Evolutionary conservation across 78 protist genomes (phyloP), one percentile per base, ranked within the genome.

Genomic region (Creolimax fragrantissima): DNA sequence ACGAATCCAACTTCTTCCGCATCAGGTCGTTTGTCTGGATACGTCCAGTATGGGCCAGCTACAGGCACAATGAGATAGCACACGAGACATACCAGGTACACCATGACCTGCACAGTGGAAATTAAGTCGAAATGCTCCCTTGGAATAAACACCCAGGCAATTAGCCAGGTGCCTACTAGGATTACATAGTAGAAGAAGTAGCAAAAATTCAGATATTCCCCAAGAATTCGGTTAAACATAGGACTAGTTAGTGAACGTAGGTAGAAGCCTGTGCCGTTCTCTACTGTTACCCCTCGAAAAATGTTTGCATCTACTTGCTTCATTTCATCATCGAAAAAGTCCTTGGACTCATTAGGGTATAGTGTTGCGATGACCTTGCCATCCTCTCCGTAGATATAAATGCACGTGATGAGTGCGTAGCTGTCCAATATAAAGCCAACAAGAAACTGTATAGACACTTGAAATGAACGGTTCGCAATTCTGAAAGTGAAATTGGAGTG

Each of bases 141-240:
- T 36, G 32, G 90, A 6, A 81, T 41, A 6, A 74, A 36, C 3
- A 47, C 41, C 88, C 89, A 91, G 17, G 74, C 32, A 6, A 91
- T 41, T 5, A 91, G 37, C 43, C 43, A 91, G 0, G 92, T 91
- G 11, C 92, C 92, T 35, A 35, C 84, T 1, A 91, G 41, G 86
- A 91, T 84, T 44, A 91, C 39, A 86, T 91, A 91, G 86, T 58
- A 91, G 84, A 66, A 24, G 43, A 91, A 91, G 44, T 91, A 91
- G 17, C 92, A 91, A 4, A 91, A 91, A 36, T 91, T 41, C 4
- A 91, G 3, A 17, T 47, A 91, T 35, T 91, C 92, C 3, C 92
- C 92, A 74, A 91, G 81, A 4, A 91, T 58, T 3, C 7, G 5
- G 88, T 47, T 74, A 5, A 74, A 74, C 11, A n/a, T 66, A 6